Base-by-base conservation (phyloP, 2,329 filamentous ascomycete genomes). In the Nothophoma quercina region DNA sequence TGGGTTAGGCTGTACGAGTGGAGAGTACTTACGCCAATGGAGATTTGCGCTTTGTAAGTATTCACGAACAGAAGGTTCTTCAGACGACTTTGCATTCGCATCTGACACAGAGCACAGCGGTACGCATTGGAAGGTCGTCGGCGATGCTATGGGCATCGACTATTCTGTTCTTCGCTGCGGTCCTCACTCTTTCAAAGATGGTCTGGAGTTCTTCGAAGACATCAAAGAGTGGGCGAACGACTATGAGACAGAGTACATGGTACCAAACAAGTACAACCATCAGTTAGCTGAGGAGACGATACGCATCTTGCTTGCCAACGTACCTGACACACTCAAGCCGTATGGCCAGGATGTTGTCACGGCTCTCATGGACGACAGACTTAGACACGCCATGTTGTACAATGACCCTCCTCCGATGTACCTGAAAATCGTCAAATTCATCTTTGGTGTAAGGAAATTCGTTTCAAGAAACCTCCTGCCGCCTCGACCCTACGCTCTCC, bases 1-100 rank as follows among this genome's bases (percentile, higher is more conserved):
- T 91, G 88, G 78, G 81, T 89, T 25, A 69, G 79, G 5, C 75
- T 75, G 5, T 89, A 85, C 63, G 90, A 93, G 68, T 93, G 89
- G 89, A 83, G 90, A 2, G 30, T 75, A 4, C 70, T 90, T 18
- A 87, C 81, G 13, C 83, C 87, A 0, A 78, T 92, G 72, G 90
- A 93, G 71, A 70, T 78, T 8, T 89, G 87, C 56, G 88, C 88
- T 0, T 72, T 88, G 66, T 64, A 55, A 48, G 63, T 56, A 0
- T n/a, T n/a, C n/a, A n/a, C n/a, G n/a, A n/a, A n/a, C n/a, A n/a
- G n/a, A n/a, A n/a, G n/a, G n/a, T n/a, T n/a, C n/a, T n/a, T n/a
- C n/a, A n/a, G n/a, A n/a, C n/a, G n/a, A n/a, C n/a, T n/a, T n/a
- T n/a, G n/a, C n/a, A n/a, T n/a, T n/a, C n/a, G n/a, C n/a, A 2